Percentiles rank a stretch among this genome's conserved stretches.
These are phyloP conservation scores for Sistotremastrum niveocremeum DNA, from an alignment of 768 basidiomycete genomes.

Conservation along the genomic window DNA sequence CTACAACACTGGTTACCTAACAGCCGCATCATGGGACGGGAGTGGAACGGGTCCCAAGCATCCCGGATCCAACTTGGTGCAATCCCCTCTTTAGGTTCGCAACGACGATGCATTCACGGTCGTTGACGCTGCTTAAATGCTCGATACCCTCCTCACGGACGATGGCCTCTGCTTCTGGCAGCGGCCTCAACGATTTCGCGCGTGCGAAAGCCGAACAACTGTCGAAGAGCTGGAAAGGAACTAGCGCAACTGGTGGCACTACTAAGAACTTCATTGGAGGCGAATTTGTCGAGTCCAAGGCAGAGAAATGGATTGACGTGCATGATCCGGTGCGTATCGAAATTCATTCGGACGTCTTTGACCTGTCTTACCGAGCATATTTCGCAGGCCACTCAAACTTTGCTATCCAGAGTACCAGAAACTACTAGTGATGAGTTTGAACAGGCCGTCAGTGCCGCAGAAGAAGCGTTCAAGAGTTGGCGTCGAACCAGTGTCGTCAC, in stretches of 20 bases:
- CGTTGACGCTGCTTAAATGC: too few species aligned
- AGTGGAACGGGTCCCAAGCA: too few species aligned
- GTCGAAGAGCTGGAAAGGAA: conserved; percentile 74
- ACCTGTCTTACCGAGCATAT: conserved; percentile 1
- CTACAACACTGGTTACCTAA: too few species aligned
- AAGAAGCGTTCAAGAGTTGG: conserved; percentile 82
- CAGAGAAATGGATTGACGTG: conserved; percentile 73
- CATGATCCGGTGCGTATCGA: conserved; percentile 63
- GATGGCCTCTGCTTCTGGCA: conserved; percentile 20
- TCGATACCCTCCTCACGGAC: too few species aligned
- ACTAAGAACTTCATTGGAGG: conserved; percentile 92
- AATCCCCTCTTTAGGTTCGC: too few species aligned
- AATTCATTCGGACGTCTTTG: neutral
- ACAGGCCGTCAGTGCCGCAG: conserved; percentile 71
- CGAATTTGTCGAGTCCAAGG: conserved; percentile 72
- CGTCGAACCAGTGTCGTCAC: conserved; percentile 71
- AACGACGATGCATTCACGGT: too few species aligned
- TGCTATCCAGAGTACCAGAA: conserved; percentile 84
- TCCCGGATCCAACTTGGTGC: too few species aligned
- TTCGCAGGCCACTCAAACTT: conserved; percentile 71
- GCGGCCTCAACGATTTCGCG: conserved; percentile 39
- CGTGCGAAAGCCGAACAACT: conserved; percentile 53
- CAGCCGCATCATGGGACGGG: too few species aligned
- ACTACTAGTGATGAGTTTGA: conserved; percentile 72
- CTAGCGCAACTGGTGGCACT: conserved; percentile 68